These are phyloP conservation scores for Trichoderma sp. DNA, from an alignment of 2,329 filamentous ascomycete genomes.

Conservation along the genomic window DNA sequence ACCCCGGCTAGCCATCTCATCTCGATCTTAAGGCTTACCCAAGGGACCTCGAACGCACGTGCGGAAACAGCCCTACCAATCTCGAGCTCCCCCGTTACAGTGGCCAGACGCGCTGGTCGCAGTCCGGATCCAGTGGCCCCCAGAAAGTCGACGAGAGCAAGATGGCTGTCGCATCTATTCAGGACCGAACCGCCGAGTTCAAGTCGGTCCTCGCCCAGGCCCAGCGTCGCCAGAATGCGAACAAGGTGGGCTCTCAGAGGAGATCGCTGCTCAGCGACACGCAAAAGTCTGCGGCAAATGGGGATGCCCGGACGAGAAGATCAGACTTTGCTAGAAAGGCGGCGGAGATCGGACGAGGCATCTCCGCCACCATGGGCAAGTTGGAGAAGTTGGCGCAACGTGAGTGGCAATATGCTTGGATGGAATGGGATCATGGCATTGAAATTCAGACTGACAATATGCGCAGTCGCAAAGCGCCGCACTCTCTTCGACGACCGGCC, in stretches of 20 bases:
- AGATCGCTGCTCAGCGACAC: conserved; percentile 74
- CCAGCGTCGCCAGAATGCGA: conserved; percentile 72
- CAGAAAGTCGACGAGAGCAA: conserved; percentile 13
- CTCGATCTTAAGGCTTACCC: background rate
- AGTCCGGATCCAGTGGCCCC: conserved; percentile 23
- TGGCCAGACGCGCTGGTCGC: conserved; percentile 36
- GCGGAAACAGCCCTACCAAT: background rate
- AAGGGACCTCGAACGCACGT: background rate
- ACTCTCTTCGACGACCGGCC: conserved; percentile 96
- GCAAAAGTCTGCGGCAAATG: conserved; percentile 63
- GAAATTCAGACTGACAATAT: conserved; percentile 17
- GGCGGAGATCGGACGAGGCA: conserved; percentile 86
- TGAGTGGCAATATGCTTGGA: conserved; percentile 39
- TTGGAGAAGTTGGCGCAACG: conserved; percentile 86
- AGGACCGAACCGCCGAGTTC: conserved; percentile 96
- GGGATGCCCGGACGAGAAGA: conserved; percentile 54
- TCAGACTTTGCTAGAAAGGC: conserved; percentile 93
- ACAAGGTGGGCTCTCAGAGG: conserved; percentile 74
- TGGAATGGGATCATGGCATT: background rate
- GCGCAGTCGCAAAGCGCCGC: conserved; percentile 82
- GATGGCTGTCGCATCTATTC: conserved; percentile 74
- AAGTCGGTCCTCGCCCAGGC: conserved; percentile 83
- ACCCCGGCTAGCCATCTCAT: background rate
- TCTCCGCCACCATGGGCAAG: conserved; percentile 90
- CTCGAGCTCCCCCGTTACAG: background rate